Base-by-base conservation (phyloP, 148 eudicot genomes). In the Rhododendron henanense region DNA sequence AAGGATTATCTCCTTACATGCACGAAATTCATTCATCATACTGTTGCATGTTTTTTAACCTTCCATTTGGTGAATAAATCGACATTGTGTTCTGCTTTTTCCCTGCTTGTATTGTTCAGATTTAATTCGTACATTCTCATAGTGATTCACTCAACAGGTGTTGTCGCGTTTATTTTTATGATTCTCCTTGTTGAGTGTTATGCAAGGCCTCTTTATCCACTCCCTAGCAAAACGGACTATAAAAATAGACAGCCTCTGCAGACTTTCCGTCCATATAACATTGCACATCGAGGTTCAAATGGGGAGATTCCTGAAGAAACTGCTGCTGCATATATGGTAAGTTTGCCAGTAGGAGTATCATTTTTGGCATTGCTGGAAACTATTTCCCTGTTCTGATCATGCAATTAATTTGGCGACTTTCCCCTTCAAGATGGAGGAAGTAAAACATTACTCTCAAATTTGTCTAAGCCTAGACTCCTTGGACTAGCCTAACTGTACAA, bases 251-350 rank as follows among this genome's bases (percentile, higher is more conserved):
- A 89, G 87, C 96, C 98, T 76, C 84, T 97, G 75, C 99, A 97
- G 87, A 97, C 95, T 77, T 94, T 89, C 74, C 98, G 95, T 4
- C 92, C 98, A 13, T 97, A 87, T 87, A 97, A 97, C 84, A 74
- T 97, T 89, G 99, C 99, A 50, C 99, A 95, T 84, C 92, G 99
- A 84, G 99, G 99, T 83, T 92, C 99, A 69, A 97, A 97, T 91
- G 99, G 99, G 80, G 99, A 97, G 89, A 51, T 93, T 84, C 99
- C 99, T 41, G 99, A 97, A 90, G 99, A 95, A 91, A 93, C 98
- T 83, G 90, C 93, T 85, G 89, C 95, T 80, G 98, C 99, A 61
- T 97, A 97, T 87, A 82, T 90, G 94, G 99, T 97, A 90, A 78
- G 84, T 67, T 33, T 84, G 47, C 53, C 9, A 18, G n/a, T 59